Percentiles rank a stretch among this genome's conserved stretches.
These are phyloP conservation scores for Ophiostoma sp. DNA, from an alignment of 2,329 filamentous ascomycete genomes.

Conservation along the genomic window DNA sequence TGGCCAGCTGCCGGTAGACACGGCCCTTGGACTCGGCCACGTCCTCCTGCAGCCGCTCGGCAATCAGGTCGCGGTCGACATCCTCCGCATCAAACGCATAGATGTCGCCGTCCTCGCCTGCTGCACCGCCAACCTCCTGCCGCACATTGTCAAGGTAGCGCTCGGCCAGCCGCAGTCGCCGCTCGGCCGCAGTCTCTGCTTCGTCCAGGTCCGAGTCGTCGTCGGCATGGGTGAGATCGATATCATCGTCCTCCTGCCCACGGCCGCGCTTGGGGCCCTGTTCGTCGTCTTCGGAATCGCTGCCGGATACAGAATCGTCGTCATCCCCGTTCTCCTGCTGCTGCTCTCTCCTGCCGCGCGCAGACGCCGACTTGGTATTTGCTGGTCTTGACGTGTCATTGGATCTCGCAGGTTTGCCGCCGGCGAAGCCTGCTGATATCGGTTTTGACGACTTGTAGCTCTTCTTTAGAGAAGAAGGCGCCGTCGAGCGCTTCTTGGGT, in stretches of 20 bases:
- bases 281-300: conserved; percentile 68
- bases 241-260: conserved; percentile 60
- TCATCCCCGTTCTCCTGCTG: conserved; percentile 13
- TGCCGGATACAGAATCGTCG: conserved; percentile 41
- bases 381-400: conserved; percentile 4
- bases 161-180: conserved; percentile 79
- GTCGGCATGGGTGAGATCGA: conserved; percentile 35
- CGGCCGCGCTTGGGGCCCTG: conserved; percentile 61
- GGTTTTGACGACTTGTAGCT: neutral
- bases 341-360: conserved; percentile 12
- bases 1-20: conserved; percentile 74
- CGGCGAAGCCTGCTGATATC: conserved; percentile 7
- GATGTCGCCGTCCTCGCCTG: conserved; percentile 49
- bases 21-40: conserved; percentile 87
- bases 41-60: conserved; percentile 84
- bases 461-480: conserved; percentile 26
- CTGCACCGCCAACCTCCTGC: conserved; percentile 57
- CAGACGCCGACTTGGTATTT: conserved; percentile 28
- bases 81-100: conserved; percentile 89
- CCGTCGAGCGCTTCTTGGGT: conserved; percentile 56
- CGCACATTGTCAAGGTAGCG: conserved; percentile 88
- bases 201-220: conserved; percentile 58
- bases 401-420: conserved; percentile 10
- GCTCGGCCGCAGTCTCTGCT: conserved; percentile 83
- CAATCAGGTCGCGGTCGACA: conserved; percentile 86